Evolutionary conservation across 768 basidiomycete species (phyloP).

Genomic region (Candolleomyces efflorescens): DNA sequence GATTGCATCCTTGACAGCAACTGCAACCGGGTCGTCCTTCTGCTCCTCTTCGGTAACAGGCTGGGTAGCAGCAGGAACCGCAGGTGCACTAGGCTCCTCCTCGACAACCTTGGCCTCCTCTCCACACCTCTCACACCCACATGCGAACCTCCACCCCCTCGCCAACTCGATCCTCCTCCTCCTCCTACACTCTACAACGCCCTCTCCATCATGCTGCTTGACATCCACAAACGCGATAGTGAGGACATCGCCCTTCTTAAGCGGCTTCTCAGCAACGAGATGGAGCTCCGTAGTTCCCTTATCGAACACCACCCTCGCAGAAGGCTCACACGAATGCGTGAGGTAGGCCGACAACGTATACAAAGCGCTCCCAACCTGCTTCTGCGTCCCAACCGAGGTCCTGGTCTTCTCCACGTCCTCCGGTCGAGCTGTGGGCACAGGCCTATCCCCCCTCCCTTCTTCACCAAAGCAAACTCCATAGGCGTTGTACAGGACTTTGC

Average conservation of each 20-base stretch:
- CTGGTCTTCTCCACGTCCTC: conserved; percentile 75
- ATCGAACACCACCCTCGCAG: conserved; percentile 59
- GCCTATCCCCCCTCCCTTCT: conserved; percentile 69
- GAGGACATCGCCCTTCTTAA: conserved; percentile 74
- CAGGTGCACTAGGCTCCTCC: conserved; percentile 13
- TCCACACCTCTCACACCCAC: conserved; percentile 61
- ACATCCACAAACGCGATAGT: conserved; percentile 76
- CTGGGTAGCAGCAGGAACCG: too few species aligned
- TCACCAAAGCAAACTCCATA: conserved; percentile 66
- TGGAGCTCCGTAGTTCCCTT: conserved; percentile 65
- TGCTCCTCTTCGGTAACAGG: too few species aligned
- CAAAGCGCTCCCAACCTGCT: conserved; percentile 72
- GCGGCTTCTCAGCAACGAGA: conserved; percentile 59
- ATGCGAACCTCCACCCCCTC: conserved; percentile 80
- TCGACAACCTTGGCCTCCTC: conserved; percentile 38
- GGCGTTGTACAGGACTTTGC: conserved; percentile 74
- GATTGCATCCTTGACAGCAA: too few species aligned
- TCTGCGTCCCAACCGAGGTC: conserved; percentile 70
- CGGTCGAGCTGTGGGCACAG: conserved; percentile 46
- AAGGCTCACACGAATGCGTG: conserved; percentile 71
- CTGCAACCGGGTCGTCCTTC: too few species aligned
- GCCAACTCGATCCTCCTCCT: conserved; percentile 70
- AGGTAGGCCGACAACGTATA: conserved; percentile 78
- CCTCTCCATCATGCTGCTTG: conserved; percentile 50
- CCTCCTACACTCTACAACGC: conserved; percentile 49